Evolutionary conservation across 31 red algal genomes (phyloP), one percentile per base, ranked within the genome.

Genomic region (Odonthalia washingtoniensis): DNA sequence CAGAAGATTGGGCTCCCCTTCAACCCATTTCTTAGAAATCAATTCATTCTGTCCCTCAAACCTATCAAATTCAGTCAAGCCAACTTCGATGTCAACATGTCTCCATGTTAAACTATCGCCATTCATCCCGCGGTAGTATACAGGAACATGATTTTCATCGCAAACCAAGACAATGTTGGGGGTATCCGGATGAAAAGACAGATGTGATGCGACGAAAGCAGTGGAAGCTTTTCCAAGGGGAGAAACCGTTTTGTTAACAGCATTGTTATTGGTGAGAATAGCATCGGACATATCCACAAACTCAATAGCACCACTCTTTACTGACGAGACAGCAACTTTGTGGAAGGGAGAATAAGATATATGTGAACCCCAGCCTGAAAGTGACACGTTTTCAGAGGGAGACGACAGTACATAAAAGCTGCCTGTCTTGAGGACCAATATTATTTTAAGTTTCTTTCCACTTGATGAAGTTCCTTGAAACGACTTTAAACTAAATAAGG

Each of bases 11-110:
- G 45, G 61, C 36, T 79, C 62, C 26, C 81, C 85, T 32, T 84
- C 85, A 45, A 89, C 73, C 91, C 91, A 94, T 2, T 61, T 60
- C 4, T 32, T 85, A 18, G 61, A 40, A 36, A 88, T 17, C 14
- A 94, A 35, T 21, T 30, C 28, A 72, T 89, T 94, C 32, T 77
- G 33, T 17, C 78, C 80, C 17, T 88, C 60, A 46, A 24, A 78
- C 16, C 91, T 80, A 28, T 78, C 60, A 46, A 68, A 88, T 14
- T 88, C 83, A 28, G 49, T 41, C 40, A 94, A 63, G 4, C 91
- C 85, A 41, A 94, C 40, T 72, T 94, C 78, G 32, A 94, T 62
- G 17, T 89, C 85, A 42, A 83, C 45, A 34, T 61, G 69, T 35
- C n/a, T 84, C 85, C 91, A 88, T 35, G 52, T 38, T 4, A 34